Conservation (phyloP, 768 basidiomycete species). For the Lepiota subincarnata region DNA sequence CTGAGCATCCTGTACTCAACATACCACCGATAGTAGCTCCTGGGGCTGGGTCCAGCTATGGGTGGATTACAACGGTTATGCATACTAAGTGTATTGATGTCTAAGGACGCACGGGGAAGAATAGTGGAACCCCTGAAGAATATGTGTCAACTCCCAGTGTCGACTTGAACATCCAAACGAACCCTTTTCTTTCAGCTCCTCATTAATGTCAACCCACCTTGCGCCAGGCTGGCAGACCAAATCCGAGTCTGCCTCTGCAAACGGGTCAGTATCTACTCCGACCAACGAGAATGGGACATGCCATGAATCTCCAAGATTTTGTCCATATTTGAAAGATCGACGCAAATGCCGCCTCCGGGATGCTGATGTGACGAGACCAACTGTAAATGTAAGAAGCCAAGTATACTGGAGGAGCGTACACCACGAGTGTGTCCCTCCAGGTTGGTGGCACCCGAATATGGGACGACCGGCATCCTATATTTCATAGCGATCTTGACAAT, state of each 20-base stretch:
- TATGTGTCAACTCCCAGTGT: background rate
- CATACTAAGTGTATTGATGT: background rate
- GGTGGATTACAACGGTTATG: background rate
- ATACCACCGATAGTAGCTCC: conserved; percentile 84
- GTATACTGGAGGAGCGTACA: conserved; percentile 32
- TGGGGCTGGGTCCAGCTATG: conserved; percentile 73
- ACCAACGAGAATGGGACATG: conserved; percentile 21
- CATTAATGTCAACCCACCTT: conserved; percentile 71
- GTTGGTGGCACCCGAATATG: conserved; percentile 80
- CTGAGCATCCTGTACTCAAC: conserved; percentile 83
- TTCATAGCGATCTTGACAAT: conserved; percentile 73
- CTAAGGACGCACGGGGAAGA: conserved; percentile 65
- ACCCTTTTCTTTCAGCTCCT: conserved; percentile 60
- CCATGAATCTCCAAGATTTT: conserved; percentile 72
- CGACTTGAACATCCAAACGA: background rate
- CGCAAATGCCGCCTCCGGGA: conserved; percentile 65
- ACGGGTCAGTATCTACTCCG: background rate
- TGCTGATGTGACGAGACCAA: conserved; percentile 12
- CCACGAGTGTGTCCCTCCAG: conserved; percentile 74
- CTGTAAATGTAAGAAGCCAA: background rate
- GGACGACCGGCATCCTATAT: conserved; percentile 71
- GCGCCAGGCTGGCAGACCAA: conserved; percentile 72
- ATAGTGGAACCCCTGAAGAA: conserved; percentile 63
- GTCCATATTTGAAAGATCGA: conserved; percentile 80
- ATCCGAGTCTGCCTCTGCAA: conserved; percentile 62